phyloP scores from a whole-genome alignment of 495 filamentous ascomycete genomes.

The Penicillium turbatum region DNA sequence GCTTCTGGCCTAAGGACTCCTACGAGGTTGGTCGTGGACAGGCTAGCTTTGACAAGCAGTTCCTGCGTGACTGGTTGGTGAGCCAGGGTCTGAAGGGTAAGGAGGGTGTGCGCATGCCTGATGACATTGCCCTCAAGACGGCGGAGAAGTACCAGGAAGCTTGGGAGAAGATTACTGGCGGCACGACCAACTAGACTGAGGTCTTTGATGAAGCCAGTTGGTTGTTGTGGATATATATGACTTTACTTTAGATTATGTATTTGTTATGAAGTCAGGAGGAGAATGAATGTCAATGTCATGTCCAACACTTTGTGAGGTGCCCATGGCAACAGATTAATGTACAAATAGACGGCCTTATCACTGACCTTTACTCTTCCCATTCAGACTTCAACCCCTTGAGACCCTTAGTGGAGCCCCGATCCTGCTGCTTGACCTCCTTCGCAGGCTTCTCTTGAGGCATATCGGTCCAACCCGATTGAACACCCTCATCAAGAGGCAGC shows the following conservation, averaged over 20 bases:
- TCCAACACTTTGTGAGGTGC: background rate
- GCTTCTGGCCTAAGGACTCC: slow-evolving; percentile 78
- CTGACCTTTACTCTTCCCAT: slow-evolving; percentile 32
- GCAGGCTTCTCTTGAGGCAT: background rate
- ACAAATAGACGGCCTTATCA: slow-evolving; percentile 6
- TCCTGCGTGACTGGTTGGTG: slow-evolving; percentile 80
- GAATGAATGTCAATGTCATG: slow-evolving; percentile 1
- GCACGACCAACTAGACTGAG: slow-evolving; percentile 16
- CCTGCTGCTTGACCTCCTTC: slow-evolving; percentile 5
- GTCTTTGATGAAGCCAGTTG: background rate
- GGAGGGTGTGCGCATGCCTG: slow-evolving; percentile 61
- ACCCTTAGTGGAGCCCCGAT: slow-evolving; percentile 25
- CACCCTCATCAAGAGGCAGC: slow-evolving; percentile 41
- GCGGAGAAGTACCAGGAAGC: slow-evolving; percentile 63
- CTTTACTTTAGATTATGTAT: background rate
- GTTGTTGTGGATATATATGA: background rate
- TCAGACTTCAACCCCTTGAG: slow-evolving; percentile 36
- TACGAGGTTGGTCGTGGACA: slow-evolving; percentile 74
- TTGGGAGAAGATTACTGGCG: slow-evolving; percentile 65
- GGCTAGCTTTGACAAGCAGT: slow-evolving; percentile 90
- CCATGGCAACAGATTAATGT: slow-evolving; percentile 5
- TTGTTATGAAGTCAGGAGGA: slow-evolving; percentile 1
- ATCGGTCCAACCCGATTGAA: slow-evolving; percentile 29
- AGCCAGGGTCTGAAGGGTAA: slow-evolving; percentile 65
- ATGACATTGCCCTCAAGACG: slow-evolving; percentile 60